Base-by-base conservation (phyloP, 2,329 filamentous ascomycete species). In the Pyrenophora graminea region DNA sequence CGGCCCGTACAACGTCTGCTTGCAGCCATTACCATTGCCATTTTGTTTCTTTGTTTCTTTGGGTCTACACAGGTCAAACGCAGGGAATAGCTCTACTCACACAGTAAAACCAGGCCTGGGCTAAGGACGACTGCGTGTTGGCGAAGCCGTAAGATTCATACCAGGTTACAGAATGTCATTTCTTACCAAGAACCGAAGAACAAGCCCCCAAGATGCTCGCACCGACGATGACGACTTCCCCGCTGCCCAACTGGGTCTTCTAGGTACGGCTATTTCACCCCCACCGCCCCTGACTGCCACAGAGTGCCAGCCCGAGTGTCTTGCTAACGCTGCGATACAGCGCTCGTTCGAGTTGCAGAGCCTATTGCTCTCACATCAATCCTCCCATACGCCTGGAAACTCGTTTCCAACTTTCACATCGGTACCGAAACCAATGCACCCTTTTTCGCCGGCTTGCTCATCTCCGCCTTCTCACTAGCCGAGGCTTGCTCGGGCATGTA, bases 281-380 rank as follows among this genome's bases (percentile, higher is more conserved):
- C 18, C 21, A n/a, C 15, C 8, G 34, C 17, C 27, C 17, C 44
- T 17, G 13, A 12, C 39, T 6, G 13, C 21, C 45, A 48, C 18
- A 25, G 23, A 41, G 18, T 15, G 32, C 12, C 38, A 34, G 17
- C 33, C 18, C 19, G 43, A 31, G 15, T 34, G 17, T 23, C 45
- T 38, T 18, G 40, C 45, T 59, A 32, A 60, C 53, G 4, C 3
- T 15, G 25, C 36, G 18, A 30, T 33, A 13, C 66, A 95, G 92
- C 91, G 67, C 90, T 96, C 76, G 91, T 96, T 66, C 89, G 92
- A 65, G 84, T 97, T 56, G 90, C 92, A 42, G 92, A 97, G 75
- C 92, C 92, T 17, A 93, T 97, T 66, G 92, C 92, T 41, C 82
- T 97, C 62, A 96, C 91, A 2, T 95, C 90, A 69, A 95, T 96